Percentiles rank a stretch among this genome's conserved stretches.
phyloP scores from a whole-genome alignment of 768 basidiomycete species.

The Exsudoporus frostii region DNA sequence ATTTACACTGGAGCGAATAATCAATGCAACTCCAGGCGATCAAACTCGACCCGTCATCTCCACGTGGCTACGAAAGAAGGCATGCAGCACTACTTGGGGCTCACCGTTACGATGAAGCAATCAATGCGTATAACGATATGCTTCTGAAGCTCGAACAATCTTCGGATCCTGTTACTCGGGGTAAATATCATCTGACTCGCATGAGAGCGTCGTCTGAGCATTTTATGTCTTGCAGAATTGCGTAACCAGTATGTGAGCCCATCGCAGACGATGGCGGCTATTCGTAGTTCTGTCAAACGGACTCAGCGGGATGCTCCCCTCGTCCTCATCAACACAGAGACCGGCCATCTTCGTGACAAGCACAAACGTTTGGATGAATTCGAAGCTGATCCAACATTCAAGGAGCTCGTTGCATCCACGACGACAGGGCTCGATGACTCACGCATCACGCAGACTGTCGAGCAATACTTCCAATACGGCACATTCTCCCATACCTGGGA shows the following conservation, averaged over 20 bases:
- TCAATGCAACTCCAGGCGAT: background rate
- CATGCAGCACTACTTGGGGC: background rate
- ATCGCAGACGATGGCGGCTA: background rate
- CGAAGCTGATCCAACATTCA: background rate
- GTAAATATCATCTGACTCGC: background rate
- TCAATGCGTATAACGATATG: background rate
- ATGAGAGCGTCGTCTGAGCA: background rate
- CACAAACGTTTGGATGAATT: background rate
- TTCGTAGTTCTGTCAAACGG: background rate
- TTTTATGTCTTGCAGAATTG: background rate
- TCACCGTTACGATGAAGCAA: background rate
- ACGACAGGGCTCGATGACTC: background rate
- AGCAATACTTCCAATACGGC: background rate
- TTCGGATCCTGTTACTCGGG: background rate
- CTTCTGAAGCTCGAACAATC: background rate
- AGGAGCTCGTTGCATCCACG: background rate
- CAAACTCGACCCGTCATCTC: slow-evolving; percentile 1
- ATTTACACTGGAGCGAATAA: too few species aligned
- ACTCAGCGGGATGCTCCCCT: background rate
- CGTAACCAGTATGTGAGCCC: background rate
- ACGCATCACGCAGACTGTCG: background rate
- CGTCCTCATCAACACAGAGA: background rate
- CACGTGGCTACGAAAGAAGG: background rate
- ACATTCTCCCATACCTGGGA: slow-evolving; percentile 12
- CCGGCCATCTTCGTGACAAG: background rate